These are phyloP conservation scores for Tolypocladium guangdongense DNA, from an alignment of 2,329 filamentous ascomycete genomes.

Conservation along the genomic window DNA sequence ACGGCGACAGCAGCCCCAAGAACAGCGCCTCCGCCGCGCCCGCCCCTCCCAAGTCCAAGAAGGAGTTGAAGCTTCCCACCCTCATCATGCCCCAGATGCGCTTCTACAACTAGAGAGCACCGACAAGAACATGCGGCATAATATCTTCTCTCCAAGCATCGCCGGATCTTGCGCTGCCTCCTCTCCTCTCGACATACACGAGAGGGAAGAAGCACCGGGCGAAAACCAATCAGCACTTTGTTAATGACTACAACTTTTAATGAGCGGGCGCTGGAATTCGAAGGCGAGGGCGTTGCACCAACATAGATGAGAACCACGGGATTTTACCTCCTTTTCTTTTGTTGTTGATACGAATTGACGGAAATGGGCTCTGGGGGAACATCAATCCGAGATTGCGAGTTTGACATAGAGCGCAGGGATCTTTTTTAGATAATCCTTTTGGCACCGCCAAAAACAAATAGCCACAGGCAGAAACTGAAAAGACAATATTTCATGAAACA, in stretches of 20 bases:
- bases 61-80: constrained; percentile 1
- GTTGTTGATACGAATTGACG: neutral
- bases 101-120: constrained; percentile 3
- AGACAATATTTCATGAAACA: neutral
- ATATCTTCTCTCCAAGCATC: neutral
- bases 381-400: neutral
- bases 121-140: neutral
- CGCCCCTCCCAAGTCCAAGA: neutral
- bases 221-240: neutral
- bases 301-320: neutral
- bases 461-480: neutral
- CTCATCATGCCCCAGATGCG: constrained; percentile 4
- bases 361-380: neutral
- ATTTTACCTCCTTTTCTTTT: neutral
- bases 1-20: neutral
- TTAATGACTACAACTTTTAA: neutral
- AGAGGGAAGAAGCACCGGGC: neutral
- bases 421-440: neutral
- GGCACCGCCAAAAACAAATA: neutral
- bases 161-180: neutral
- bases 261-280: neutral
- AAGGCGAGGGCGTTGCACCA: neutral
- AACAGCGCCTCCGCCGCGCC: neutral
- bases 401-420: neutral
- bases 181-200: neutral